Evolutionary conservation across 345 rosid species (phyloP).

Genomic region (Murraya koenigii): DNA sequence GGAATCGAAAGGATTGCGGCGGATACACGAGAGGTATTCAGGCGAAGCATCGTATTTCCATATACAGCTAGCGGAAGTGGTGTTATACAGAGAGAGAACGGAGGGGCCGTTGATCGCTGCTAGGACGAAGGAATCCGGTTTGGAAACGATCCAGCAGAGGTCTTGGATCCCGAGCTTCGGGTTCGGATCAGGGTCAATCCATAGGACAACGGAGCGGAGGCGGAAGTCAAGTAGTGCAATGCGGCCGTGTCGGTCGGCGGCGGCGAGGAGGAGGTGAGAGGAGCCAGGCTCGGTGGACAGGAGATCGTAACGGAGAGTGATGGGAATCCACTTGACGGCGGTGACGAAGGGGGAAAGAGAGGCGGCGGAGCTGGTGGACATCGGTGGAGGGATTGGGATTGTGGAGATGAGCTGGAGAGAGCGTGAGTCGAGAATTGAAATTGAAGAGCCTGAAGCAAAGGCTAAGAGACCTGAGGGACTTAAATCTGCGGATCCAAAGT

Average conservation of each 20-base stretch:
- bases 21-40: conserved; percentile 74
- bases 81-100: conserved; percentile 50
- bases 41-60: conserved; percentile 83
- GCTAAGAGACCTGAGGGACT: conserved; percentile 82
- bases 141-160: conserved; percentile 74
- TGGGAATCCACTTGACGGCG: conserved; percentile 84
- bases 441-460: conserved; percentile 78
- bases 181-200: conserved; percentile 56
- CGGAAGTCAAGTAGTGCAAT: conserved; percentile 77
- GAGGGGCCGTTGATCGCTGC: conserved; percentile 81
- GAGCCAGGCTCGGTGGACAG: conserved; percentile 74
- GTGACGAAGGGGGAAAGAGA: conserved; percentile 83
- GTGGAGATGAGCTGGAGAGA: conserved; percentile 84
- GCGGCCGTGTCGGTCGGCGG: conserved; percentile 95
- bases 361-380: conserved; percentile 31
- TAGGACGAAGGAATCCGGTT: conserved; percentile 50
- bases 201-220: conserved; percentile 55
- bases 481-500: conserved; percentile 83
- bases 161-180: conserved; percentile 82
- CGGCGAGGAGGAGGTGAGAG: conserved; percentile 78
- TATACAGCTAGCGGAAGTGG: conserved; percentile 43
- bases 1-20: conserved; percentile 85
- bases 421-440: conserved; percentile 69
- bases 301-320: conserved; percentile 71
- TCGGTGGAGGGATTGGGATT: conserved; percentile 75